Evolutionary conservation across 805 yeast genomes (phyloP), one percentile per base, ranked within the genome.

Genomic region (Wickerhamomyces rabaulensis): DNA sequence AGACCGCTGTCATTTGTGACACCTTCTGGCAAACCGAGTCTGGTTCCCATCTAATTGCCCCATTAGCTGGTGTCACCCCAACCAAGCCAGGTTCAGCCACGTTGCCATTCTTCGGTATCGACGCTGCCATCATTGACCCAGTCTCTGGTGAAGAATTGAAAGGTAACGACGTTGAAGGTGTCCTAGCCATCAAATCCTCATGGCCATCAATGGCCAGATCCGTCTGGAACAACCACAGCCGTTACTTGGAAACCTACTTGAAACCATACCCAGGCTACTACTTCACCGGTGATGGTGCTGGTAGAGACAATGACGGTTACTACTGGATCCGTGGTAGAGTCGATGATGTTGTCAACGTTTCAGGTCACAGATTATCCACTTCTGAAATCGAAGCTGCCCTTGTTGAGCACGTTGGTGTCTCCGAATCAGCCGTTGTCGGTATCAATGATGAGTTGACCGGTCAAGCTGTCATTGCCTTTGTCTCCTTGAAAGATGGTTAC

Each of bases 141-240:
- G 92, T 88, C 39, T 68, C 87, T 37, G 99, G 98, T 57, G 75
- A 80, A 58, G 96, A 87, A 63, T 71, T 91, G 58, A 70, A 73
- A 54, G 96, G 88, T 44, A 86, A 87, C 61, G 95, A 90, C 60
- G 97, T 89, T 47, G 98, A 90, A 68, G 99, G 99, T 70, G 97
- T 94, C 26, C 75, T 94, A 53, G 97, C 96, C 29, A 80, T 94
- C 61, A 83, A 82, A 63, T 74, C 81, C 42, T 78, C 97, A 33
- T 94, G 99, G 99, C 99, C 99, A 47, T 90, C 97, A n/a, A 91
- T 94, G 83, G 94, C 98, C 26, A 84, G 99, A 72, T 82, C 97
- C 45, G 94, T 94, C 50, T 91, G 84, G 82, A 84, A 84, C 63
- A 89, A 91, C 67, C 95, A 92, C 67, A 70, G 72, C 52, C 82